A percentile compares a stretch with the other conserved stretches of the same genome.
Evolutionary conservation across 345 rosid genomes (phyloP).

Genomic region (Orychophragmus violaceus): DNA sequence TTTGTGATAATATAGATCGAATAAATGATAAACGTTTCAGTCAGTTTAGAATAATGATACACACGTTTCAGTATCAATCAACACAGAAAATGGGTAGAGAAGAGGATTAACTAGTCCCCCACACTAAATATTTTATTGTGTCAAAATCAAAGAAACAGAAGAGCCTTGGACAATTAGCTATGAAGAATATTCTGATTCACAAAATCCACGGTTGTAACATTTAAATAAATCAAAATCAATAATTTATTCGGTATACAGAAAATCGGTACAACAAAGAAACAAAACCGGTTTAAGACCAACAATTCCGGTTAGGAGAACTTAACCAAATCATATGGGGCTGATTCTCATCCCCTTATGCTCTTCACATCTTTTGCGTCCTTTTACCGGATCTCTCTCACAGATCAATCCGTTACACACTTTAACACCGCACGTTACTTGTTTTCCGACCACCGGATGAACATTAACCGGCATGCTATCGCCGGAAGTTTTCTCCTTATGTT

Average conservation of each 20-base stretch:
- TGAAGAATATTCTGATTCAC: too few species aligned
- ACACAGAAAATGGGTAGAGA: too few species aligned
- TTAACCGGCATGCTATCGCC: not conserved
- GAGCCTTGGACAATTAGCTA: too few species aligned
- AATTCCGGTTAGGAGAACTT: not conserved
- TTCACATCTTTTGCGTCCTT: slow-evolving; percentile 33
- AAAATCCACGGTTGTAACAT: too few species aligned
- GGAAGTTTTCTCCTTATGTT: slow-evolving; percentile 36
- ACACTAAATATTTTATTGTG: too few species aligned
- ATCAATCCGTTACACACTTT: slow-evolving; percentile 15
- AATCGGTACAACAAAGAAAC: not conserved
- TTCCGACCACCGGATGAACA: not conserved
- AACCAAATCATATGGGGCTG: not conserved
- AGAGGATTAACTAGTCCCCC: too few species aligned
- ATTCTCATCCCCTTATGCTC: slow-evolving; percentile 35
- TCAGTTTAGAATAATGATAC: not conserved
- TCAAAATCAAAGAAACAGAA: too few species aligned
- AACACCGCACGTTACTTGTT: slow-evolving; percentile 26
- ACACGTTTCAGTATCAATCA: not conserved
- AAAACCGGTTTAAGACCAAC: slow-evolving; percentile 1
- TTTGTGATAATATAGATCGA: not conserved
- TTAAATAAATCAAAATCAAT: not conserved
- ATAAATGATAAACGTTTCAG: not conserved
- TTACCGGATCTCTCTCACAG: slow-evolving; percentile 28
- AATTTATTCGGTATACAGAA: not conserved